Percentiles rank a stretch among this genome's conserved stretches.
These are phyloP conservation scores for Yarrowia hollandica DNA, from an alignment of 805 yeast genomes.

Conservation along the genomic window DNA sequence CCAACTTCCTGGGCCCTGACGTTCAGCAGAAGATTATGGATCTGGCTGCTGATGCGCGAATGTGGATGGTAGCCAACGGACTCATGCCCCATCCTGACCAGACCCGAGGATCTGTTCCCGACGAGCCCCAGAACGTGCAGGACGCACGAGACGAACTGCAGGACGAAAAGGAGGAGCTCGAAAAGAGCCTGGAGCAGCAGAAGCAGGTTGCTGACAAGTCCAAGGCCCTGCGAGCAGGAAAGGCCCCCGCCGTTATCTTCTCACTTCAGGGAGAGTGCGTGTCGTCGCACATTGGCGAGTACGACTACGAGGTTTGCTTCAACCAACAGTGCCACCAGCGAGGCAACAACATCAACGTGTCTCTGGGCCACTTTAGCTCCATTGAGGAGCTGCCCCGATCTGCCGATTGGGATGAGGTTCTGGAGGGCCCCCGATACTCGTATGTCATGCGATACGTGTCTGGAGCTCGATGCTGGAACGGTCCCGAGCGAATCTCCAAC, in stretches of 20 bases:
- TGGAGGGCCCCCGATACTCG: constrained; percentile 36
- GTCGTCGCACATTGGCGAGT: constrained; percentile 59
- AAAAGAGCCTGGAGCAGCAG: constrained; percentile 32
- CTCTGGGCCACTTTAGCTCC: constrained; percentile 50
- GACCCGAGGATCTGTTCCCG: background rate
- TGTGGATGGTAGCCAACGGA: constrained; percentile 10
- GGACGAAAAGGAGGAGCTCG: constrained; percentile 33
- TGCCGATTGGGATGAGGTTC: constrained; percentile 24
- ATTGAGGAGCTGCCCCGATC: constrained; percentile 33
- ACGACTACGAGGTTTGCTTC: constrained; percentile 64
- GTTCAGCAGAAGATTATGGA: constrained; percentile 8
- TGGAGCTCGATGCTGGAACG: constrained; percentile 93
- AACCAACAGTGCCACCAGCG: constrained; percentile 59
- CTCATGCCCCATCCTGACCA: constrained; percentile 25
- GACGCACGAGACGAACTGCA: constrained; percentile 33
- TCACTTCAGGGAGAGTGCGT: constrained; percentile 56
- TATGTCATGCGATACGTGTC: constrained; percentile 47
- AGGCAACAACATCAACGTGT: constrained; percentile 49
- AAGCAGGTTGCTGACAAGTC: constrained; percentile 13
- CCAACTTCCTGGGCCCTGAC: constrained; percentile 12
- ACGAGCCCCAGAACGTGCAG: constrained; percentile 31
- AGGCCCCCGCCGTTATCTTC: constrained; percentile 64
- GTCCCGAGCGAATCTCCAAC: constrained; percentile 74
- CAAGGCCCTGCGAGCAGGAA: constrained; percentile 42
- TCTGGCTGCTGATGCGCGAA: background rate